phyloP scores from a whole-genome alignment of 345 rosid genomes.

The Kernera saxatilis region DNA sequence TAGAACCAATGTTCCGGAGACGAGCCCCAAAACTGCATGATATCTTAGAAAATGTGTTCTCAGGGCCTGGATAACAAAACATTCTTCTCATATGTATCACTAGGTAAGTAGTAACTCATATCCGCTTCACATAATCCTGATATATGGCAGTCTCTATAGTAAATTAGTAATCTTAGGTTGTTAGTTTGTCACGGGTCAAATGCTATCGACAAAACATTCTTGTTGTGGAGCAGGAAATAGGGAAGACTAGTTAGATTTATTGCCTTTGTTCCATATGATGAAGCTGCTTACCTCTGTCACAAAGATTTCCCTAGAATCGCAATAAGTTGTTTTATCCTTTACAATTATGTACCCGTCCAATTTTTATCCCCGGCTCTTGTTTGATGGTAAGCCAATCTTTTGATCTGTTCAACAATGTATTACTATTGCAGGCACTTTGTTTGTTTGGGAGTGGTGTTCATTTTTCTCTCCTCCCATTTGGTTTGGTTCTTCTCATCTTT shows the following conservation, averaged over 20 bases:
- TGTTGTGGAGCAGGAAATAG: not conserved
- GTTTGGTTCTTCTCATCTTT: conserved; percentile 9
- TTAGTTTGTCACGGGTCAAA: not conserved
- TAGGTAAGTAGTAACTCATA: conserved; percentile 21
- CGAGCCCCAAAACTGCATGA: conserved; percentile 73
- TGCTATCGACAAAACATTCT: not conserved
- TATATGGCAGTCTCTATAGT: not conserved
- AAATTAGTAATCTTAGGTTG: not conserved
- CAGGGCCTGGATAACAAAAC: conserved; percentile 16
- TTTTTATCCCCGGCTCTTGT: not conserved
- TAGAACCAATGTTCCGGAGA: conserved; percentile 91
- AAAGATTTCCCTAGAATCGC: not conserved
- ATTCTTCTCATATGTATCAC: conserved; percentile 5
- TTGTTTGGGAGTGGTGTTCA: conserved; percentile 19
- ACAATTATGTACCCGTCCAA: not conserved
- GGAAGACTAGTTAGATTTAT: not conserved
- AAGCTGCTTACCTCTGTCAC: not conserved
- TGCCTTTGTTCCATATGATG: not conserved
- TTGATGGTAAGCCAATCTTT: not conserved
- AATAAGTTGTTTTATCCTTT: not conserved
- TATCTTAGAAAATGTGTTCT: conserved; percentile 60
- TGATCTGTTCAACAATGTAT: conserved; percentile 9
- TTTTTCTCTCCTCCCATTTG: conserved; percentile 9
- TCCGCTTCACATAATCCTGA: not conserved
- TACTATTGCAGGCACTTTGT: conserved; percentile 23